These are phyloP conservation scores for Cryptococcus hybrid DNA, from an alignment of 1,284 basidiomycete genomes.

Conservation along the genomic window DNA sequence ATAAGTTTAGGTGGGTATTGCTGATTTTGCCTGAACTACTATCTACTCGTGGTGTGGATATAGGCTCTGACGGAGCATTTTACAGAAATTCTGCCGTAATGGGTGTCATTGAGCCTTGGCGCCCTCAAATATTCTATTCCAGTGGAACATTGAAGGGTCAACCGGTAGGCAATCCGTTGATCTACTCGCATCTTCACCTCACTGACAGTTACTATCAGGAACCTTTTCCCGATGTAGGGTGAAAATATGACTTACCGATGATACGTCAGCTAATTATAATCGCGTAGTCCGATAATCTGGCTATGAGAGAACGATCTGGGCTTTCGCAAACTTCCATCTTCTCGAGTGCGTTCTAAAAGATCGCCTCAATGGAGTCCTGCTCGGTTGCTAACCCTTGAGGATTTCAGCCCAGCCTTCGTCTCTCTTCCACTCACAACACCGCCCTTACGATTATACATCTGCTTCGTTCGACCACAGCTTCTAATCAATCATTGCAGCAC, in stretches of 20 bases:
- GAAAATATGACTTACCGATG: too few relatives aligned
- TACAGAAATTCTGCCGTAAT: constrained; percentile 47
- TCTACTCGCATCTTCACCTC: too few relatives aligned
- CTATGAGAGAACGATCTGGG: constrained; percentile 11
- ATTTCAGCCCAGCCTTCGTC: not conserved
- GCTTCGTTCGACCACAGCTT: not conserved
- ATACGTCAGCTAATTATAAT: too few relatives aligned
- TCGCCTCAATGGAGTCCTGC: not conserved
- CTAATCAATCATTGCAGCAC: not conserved
- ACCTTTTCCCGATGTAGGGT: constrained; percentile 24
- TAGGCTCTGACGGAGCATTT: not conserved
- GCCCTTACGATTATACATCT: not conserved
- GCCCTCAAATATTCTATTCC: constrained; percentile 48
- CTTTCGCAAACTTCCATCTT: not conserved
- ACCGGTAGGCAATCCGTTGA: constrained; percentile 1
- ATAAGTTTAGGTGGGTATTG: constrained; percentile 44
- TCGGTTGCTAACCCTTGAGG: not conserved
- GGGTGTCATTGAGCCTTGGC: constrained; percentile 43
- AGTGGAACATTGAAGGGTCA: constrained; percentile 35
- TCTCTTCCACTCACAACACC: not conserved
- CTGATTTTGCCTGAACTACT: too few relatives aligned
- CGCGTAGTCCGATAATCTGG: constrained; percentile 12
- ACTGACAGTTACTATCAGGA: constrained; percentile 4
- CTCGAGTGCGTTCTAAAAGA: not conserved
- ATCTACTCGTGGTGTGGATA: not conserved